phyloP scores from a whole-genome alignment of 768 basidiomycete genomes.

The Russula dissimulans region DNA sequence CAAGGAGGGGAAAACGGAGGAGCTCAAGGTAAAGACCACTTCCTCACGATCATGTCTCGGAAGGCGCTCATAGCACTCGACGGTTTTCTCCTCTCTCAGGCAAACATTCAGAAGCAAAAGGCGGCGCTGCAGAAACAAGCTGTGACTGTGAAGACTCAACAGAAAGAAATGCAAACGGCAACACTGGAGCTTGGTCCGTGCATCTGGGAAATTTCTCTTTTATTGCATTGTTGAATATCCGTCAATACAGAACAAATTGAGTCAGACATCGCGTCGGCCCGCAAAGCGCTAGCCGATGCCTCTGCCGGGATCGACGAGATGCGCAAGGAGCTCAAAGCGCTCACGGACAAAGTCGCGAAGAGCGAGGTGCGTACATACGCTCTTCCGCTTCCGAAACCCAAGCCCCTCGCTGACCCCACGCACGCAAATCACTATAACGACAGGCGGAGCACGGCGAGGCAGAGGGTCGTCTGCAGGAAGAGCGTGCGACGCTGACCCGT shows the following conservation, averaged over 20 bases:
- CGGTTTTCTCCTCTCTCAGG: constrained; percentile 33
- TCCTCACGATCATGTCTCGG: background rate
- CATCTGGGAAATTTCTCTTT: background rate
- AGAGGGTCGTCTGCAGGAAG: constrained; percentile 66
- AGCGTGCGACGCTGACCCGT: constrained; percentile 76
- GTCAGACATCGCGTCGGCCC: constrained; percentile 43
- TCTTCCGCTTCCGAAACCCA: background rate
- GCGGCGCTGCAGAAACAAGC: constrained; percentile 71
- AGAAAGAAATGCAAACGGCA: constrained; percentile 85
- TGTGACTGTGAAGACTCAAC: constrained; percentile 71
- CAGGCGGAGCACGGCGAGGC: constrained; percentile 55
- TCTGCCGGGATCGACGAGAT: constrained; percentile 7
- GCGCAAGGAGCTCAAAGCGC: constrained; percentile 11
- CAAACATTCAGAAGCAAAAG: constrained; percentile 74
- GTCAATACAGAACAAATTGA: constrained; percentile 63
- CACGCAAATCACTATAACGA: background rate
- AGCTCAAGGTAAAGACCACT: constrained; percentile 60
- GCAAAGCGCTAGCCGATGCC: background rate
- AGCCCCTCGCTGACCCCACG: background rate
- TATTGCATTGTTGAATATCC: background rate
- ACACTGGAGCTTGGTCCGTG: constrained; percentile 76
- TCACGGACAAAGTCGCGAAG: constrained; percentile 2
- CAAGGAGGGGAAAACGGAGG: constrained; percentile 92
- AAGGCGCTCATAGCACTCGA: background rate
- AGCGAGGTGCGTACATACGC: background rate